phyloP scores from a whole-genome alignment of 352 stramenopile genomes.

The Globisporangium barbulae region DNA sequence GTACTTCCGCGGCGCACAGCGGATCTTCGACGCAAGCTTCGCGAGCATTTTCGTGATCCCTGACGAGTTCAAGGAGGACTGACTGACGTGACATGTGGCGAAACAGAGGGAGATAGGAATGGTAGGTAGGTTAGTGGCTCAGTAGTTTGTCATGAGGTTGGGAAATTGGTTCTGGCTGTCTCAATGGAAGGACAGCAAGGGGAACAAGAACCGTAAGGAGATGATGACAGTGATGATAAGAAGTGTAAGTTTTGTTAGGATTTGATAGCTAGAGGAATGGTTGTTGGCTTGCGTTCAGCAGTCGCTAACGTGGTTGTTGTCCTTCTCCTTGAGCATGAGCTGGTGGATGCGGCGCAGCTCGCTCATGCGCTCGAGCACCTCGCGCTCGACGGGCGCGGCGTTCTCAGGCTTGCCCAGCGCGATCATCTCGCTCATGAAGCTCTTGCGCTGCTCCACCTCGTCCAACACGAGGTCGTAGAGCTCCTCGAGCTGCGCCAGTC shows the following conservation, averaged over 20 bases:
- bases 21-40: constrained; percentile 77
- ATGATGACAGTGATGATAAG: neutral
- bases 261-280: neutral
- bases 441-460: constrained; percentile 64
- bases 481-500: constrained; percentile 54
- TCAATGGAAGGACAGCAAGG: constrained; percentile 1
- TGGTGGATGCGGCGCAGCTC: constrained; percentile 64
- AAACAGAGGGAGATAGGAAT: neutral
- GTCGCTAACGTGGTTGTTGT: constrained; percentile 15
- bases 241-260: constrained; percentile 2
- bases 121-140: neutral
- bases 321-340: constrained; percentile 51
- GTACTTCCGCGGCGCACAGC: constrained; percentile 84
- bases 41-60: constrained; percentile 71
- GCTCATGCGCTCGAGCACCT: constrained; percentile 58
- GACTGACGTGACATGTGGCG: neutral
- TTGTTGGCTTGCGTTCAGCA: neutral
- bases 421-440: constrained; percentile 66
- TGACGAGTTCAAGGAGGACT: constrained; percentile 33
- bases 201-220: neutral
- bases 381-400: constrained; percentile 44
- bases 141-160: neutral
- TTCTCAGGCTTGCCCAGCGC: constrained; percentile 41
- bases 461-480: constrained; percentile 56
- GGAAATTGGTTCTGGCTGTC: neutral